phyloP scores from a whole-genome alignment of 148 eudicot genomes.

The Salicornia ramosissima region DNA sequence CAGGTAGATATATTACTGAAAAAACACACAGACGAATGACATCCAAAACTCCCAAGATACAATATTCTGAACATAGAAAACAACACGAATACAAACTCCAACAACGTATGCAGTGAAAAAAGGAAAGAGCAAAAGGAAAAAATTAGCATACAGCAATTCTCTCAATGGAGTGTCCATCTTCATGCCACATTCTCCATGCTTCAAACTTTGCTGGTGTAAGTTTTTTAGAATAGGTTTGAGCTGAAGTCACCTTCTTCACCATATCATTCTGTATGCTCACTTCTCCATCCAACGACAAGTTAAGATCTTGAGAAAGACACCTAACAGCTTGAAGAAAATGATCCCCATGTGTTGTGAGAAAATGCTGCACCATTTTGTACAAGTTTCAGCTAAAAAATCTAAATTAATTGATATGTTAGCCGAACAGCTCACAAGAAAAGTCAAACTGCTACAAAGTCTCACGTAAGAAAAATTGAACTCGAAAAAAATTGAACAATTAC shows the following conservation, averaged over 20 bases:
- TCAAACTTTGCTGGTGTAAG: constrained; percentile 62
- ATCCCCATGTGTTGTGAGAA: too few relatives aligned
- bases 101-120: not conserved
- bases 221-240: constrained; percentile 29
- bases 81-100: not conserved
- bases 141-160: constrained; percentile 58
- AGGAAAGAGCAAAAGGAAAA: constrained; percentile 2
- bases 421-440: constrained; percentile 2
- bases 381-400: too few relatives aligned
- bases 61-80: not conserved
- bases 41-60: not conserved
- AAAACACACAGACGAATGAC: not conserved
- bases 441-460: too few relatives aligned
- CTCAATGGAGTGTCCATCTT: constrained; percentile 49
- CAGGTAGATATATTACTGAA: not conserved
- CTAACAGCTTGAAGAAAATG: constrained; percentile 49
- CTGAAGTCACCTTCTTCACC: constrained; percentile 28
- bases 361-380: too few relatives aligned
- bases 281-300: constrained; percentile 57
- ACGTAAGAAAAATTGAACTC: too few relatives aligned
- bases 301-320: constrained; percentile 38
- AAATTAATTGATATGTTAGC: constrained; percentile 6
- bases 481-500: not conserved
- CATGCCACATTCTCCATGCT: constrained; percentile 85
- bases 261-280: constrained; percentile 30